phyloP scores from a whole-genome alignment of 1,139 yeast species.

The Blastobotrys proliferans region DNA sequence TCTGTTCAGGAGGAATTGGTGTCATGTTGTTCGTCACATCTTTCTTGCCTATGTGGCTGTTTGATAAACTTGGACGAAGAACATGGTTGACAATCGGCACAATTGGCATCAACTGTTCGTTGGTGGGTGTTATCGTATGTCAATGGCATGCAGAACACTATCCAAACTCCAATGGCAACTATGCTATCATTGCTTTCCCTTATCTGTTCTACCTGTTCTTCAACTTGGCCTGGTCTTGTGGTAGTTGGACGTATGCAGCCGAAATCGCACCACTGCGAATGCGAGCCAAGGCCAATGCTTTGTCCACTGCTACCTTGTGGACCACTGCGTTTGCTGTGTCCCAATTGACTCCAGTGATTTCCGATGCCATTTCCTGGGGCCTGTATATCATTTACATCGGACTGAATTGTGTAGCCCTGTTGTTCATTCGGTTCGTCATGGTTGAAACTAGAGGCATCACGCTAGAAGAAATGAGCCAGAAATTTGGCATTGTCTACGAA shows the following conservation, averaged over 20 bases:
- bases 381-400: conserved; percentile 16
- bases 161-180: conserved; percentile 32
- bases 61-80: conserved; percentile 67
- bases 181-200: conserved; percentile 60
- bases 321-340: conserved; percentile 71
- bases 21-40: conserved; percentile 22
- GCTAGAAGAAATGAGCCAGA: conserved; percentile 66
- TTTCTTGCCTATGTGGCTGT: conserved; percentile 30
- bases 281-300: conserved; percentile 69
- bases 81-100: conserved; percentile 45
- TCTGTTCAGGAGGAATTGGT: conserved; percentile 27
- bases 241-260: conserved; percentile 68
- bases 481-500: conserved; percentile 16
- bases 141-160: conserved; percentile 17
- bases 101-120: conserved; percentile 24
- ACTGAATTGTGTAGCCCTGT: conserved; percentile 28
- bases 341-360: conserved; percentile 60
- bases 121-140: conserved; percentile 18
- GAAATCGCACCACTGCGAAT: conserved; percentile 66
- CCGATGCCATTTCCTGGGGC: conserved; percentile 51
- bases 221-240: conserved; percentile 79
- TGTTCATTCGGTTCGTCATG: conserved; percentile 61
- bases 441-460: conserved; percentile 71
- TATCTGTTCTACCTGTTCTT: conserved; percentile 67
- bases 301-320: conserved; percentile 73